Percentiles rank a stretch among this genome's conserved stretches.
These are phyloP conservation scores for Ogataea ramenticola DNA, from an alignment of 805 yeast genomes.

Conservation along the genomic window DNA sequence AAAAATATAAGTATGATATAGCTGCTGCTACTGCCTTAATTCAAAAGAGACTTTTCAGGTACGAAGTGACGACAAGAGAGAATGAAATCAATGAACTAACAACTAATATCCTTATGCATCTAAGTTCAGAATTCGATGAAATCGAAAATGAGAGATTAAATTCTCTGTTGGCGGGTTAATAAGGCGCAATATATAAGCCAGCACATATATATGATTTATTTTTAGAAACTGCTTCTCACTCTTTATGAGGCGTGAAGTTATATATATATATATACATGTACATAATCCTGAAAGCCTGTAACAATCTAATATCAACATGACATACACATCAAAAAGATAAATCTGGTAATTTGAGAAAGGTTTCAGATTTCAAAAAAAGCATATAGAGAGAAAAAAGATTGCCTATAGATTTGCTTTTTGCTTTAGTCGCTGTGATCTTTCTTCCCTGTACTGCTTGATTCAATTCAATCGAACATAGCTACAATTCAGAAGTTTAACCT, in stretches of 20 bases:
- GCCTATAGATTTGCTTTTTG: too few relatives aligned
- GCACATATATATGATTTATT: neutral
- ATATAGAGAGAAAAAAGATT: too few relatives aligned
- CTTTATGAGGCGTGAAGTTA: neutral
- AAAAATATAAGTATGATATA: slow-evolving; percentile 16
- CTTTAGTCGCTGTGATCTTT: too few relatives aligned
- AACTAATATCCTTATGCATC: neutral
- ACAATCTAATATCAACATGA: too few relatives aligned
- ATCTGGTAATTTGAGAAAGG: too few relatives aligned
- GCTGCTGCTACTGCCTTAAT: slow-evolving; percentile 13
- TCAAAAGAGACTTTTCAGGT: slow-evolving; percentile 7
- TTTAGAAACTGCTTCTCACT: neutral
- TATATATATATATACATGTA: neutral
- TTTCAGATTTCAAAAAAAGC: too few relatives aligned
- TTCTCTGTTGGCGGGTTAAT: neutral
- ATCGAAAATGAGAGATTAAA: neutral
- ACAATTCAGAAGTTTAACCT: too few relatives aligned
- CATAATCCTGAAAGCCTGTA: too few relatives aligned
- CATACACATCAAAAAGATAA: too few relatives aligned
- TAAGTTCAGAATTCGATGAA: neutral
- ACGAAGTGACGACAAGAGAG: neutral
- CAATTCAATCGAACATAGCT: too few relatives aligned
- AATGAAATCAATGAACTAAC: neutral
- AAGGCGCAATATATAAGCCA: too few relatives aligned
- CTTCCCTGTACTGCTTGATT: too few relatives aligned